These are phyloP conservation scores for Canna indica DNA, from an alignment of 176 grass and related monocot species.

Conservation along the genomic window DNA sequence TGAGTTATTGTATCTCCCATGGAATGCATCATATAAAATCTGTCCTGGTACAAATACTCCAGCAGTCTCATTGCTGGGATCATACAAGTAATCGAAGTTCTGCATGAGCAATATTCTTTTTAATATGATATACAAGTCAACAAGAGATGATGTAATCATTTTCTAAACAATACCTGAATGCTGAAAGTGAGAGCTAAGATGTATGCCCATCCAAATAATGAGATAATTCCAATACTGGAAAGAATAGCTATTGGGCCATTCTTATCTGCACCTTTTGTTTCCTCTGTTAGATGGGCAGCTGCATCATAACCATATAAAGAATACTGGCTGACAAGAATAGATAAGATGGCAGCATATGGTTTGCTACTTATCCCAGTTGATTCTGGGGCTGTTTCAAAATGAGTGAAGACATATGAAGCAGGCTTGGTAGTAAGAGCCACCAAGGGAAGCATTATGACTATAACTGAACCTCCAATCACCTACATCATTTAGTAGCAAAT, in stretches of 20 bases:
- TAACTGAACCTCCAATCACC: conserved; percentile 71
- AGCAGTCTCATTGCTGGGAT: conserved; percentile 59
- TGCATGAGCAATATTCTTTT: conserved; percentile 2
- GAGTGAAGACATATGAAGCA: conserved; percentile 81
- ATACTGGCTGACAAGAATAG: conserved; percentile 92
- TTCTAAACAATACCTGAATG: conserved; percentile 51
- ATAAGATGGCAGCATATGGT: conserved; percentile 62
- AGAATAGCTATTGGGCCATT: conserved; percentile 96
- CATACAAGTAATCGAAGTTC: conserved; percentile 65
- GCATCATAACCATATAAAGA: conserved; percentile 95
- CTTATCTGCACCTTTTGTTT: conserved; percentile 87
- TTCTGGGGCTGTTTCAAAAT: conserved; percentile 54
- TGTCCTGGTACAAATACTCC: conserved; percentile 78
- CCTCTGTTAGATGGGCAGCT: conserved; percentile 92
- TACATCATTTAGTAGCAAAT: conserved; percentile 7
- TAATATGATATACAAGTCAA: too few species aligned
- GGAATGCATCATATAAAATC: conserved; percentile 93
- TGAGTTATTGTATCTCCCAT: conserved; percentile 62
- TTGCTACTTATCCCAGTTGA: conserved; percentile 60
- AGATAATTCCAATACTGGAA: conserved; percentile 91
- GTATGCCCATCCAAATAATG: conserved; percentile 92
- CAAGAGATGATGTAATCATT: not conserved
- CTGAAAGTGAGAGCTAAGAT: conserved; percentile 97
- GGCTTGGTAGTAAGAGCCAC: conserved; percentile 63
- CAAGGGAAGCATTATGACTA: conserved; percentile 77